Conservation (phyloP, 2,329 filamentous ascomycete species). For the Hysterium pulicare region DNA sequence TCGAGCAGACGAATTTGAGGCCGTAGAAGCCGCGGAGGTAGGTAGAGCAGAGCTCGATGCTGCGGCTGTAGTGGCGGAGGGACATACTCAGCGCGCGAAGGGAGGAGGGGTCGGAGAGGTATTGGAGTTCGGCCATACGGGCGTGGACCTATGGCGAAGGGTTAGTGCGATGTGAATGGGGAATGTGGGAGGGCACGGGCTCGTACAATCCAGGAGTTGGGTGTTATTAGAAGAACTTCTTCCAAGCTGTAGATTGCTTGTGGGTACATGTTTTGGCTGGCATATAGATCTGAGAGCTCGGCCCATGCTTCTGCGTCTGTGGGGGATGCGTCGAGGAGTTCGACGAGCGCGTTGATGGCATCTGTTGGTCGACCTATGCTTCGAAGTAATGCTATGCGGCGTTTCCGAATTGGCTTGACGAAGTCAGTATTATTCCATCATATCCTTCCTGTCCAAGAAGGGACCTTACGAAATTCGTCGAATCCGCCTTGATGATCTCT, state of each 20-base stretch:
- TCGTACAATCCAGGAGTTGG: slow-evolving; percentile 92
- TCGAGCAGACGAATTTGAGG: slow-evolving; percentile 67
- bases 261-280: slow-evolving; percentile 70
- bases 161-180: not conserved
- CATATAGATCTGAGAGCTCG: slow-evolving; percentile 84
- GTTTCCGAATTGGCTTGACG: slow-evolving; percentile 73
- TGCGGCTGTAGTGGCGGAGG: slow-evolving; percentile 81
- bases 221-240: slow-evolving; percentile 80
- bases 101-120: slow-evolving; percentile 55
- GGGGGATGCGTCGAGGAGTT: slow-evolving; percentile 76
- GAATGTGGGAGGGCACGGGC: slow-evolving; percentile 1
- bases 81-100: slow-evolving; percentile 61
- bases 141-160: slow-evolving; percentile 69
- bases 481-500: slow-evolving; percentile 66
- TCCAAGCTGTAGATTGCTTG: slow-evolving; percentile 88
- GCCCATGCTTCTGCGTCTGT: slow-evolving; percentile 93
- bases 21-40: slow-evolving; percentile 93
- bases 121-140: slow-evolving; percentile 76
- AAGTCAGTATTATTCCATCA: not conserved
- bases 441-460: not conserved
- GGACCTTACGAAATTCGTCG: slow-evolving; percentile 70
- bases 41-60: slow-evolving; percentile 88
- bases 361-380: slow-evolving; percentile 68
- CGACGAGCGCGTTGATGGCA: slow-evolving; percentile 69
- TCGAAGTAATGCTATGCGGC: slow-evolving; percentile 74